A percentile compares a stretch with the other conserved stretches of the same genome.
Conservation (phyloP, 2,329 filamentous ascomycete genomes). For the Cordyceps pruinosa region DNA sequence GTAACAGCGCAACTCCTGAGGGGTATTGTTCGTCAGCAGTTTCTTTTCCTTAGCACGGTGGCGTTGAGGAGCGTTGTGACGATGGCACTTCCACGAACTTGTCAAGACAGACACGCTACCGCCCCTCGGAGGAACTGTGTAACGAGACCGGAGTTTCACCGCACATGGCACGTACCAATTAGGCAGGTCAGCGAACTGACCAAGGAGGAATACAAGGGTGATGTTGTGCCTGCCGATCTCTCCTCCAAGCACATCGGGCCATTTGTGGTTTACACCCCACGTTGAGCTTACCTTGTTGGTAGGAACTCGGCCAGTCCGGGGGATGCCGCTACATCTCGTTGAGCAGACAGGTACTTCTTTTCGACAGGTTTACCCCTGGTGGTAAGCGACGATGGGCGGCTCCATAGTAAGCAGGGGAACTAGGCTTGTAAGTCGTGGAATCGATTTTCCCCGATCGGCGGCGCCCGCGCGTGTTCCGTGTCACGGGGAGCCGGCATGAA, state of each 20-base stretch:
- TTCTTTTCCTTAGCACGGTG: too few relatives aligned
- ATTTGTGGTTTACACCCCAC: neutral
- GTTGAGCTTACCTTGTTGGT: neutral
- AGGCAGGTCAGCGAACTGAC: neutral
- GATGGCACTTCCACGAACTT: neutral
- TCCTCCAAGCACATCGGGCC: neutral
- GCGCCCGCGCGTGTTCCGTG: too few relatives aligned
- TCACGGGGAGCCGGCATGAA: too few relatives aligned
- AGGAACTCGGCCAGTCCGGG: neutral
- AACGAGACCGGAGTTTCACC: slow-evolving; percentile 3
- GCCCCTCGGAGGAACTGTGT: neutral
- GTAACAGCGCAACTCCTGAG: too few relatives aligned
- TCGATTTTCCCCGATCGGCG: slow-evolving; percentile 3
- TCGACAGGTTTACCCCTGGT: too few relatives aligned
- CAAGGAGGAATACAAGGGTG: neutral
- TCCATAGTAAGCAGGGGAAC: slow-evolving; percentile 5
- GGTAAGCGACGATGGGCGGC: too few relatives aligned
- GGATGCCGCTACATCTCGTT: too few relatives aligned
- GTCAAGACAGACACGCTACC: neutral
- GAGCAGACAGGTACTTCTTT: too few relatives aligned
- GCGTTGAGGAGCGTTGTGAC: too few relatives aligned
- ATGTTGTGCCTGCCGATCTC: slow-evolving; percentile 1
- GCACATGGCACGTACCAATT: neutral
- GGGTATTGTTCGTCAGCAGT: too few relatives aligned
- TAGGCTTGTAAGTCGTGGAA: slow-evolving; percentile 1